Percentiles rank a stretch among this genome's conserved stretches.
phyloP scores from a whole-genome alignment of 1,284 basidiomycete species.

The Melampsora larici-populina region DNA sequence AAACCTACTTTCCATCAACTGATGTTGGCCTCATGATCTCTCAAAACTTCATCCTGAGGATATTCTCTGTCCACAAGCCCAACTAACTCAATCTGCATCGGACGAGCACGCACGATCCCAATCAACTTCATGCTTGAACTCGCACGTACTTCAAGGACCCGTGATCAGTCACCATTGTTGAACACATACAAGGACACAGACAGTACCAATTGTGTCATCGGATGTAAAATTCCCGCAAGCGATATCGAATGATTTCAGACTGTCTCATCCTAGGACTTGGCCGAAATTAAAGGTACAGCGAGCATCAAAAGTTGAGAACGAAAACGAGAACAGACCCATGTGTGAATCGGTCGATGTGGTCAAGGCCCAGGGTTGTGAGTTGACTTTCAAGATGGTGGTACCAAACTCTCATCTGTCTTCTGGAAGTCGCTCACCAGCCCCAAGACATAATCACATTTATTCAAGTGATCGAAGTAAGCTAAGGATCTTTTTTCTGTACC shows the following conservation, averaged over 20 bases:
- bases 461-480: too few relatives aligned
- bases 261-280: background rate
- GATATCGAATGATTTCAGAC: slow-evolving; percentile 10
- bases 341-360: slow-evolving; percentile 22
- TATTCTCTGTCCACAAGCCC: background rate
- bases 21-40: background rate
- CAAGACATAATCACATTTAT: background rate
- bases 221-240: slow-evolving; percentile 9
- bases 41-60: background rate
- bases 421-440: background rate
- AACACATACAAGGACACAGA: background rate
- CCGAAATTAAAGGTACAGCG: background rate
- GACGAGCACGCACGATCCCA: background rate
- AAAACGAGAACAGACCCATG: too few relatives aligned
- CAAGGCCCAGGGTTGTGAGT: slow-evolving; percentile 6
- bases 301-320: too few relatives aligned
- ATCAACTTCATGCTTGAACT: background rate
- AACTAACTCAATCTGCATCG: background rate
- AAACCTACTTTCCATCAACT: too few relatives aligned
- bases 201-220: background rate
- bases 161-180: too few relatives aligned
- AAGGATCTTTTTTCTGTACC: too few relatives aligned
- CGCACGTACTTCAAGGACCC: too few relatives aligned
- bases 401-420: background rate
- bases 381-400: slow-evolving; percentile 36